Base-by-base conservation (phyloP, 208 protist species). In the Trypanosomatidae sp. region DNA sequence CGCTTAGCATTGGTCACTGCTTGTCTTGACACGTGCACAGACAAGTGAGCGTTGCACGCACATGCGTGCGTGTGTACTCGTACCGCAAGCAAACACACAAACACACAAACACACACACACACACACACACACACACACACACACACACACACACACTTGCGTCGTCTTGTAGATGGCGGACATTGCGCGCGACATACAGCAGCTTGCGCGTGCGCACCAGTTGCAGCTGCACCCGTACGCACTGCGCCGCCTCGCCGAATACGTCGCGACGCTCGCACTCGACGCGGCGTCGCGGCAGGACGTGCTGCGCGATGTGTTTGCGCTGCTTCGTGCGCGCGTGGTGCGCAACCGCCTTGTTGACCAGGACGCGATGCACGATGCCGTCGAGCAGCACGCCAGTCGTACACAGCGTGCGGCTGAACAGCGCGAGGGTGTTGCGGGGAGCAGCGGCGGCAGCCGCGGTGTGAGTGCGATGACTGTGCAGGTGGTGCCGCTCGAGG, bases 171-270 rank as follows among this genome's bases (percentile, higher is more conserved):
- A n/a, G 8, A 82, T 86, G 71, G 49, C 54, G n/a, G 70, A 80
- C 10, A 61, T 63, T 21, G 61, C 62, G 21, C 33, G 38, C 6
- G 62, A 81, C n/a, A 82, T 92, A 50, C 69, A 74, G 45, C 28
- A 55, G 18, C 63, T 83, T 21, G 83, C 83, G 6, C 46, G 70
- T 25, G 75, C 71, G 7, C 63, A 83, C 52, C 71, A 88, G 54
- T 92, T 80, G 42, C 54, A 70, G 10, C 47, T 92, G 33, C 74
- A 88, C 48, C 83, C 83, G 1, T 63, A 66, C n/a, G 83, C 83
- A 0, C 43, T 92, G 13, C 73, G 75, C 28, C 52, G 68, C 0
- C 54, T 88, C 13, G 66, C 62, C 7, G 64, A 77, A 20, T 82
- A 80, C 50, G 25, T 88, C 13, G 53, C 33, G 37, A 66, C 57